Percentiles rank a stretch among this genome's conserved stretches.
Evolutionary conservation across 2,329 filamentous ascomycete species (phyloP).

Genomic region (Clarireedia monteithiana): DNA sequence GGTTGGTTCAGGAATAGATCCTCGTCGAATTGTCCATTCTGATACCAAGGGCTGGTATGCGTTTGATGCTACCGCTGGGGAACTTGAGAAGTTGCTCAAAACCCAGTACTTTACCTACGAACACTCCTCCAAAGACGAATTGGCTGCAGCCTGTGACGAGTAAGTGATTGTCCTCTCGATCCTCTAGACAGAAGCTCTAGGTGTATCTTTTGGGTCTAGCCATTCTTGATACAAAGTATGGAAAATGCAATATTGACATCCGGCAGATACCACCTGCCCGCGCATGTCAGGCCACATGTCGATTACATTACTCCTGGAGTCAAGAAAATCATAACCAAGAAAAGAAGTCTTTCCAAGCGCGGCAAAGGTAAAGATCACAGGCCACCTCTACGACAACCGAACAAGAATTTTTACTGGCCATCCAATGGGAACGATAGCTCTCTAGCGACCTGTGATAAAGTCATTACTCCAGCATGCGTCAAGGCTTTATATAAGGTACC

Average conservation of each 20-base stretch:
- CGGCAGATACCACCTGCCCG: slow-evolving; percentile 33
- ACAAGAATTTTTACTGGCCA: background rate
- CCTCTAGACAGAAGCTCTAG: background rate
- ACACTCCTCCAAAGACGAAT: slow-evolving; percentile 22
- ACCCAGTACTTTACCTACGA: slow-evolving; percentile 31
- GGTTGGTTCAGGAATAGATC: slow-evolving; percentile 26
- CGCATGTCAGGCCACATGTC: slow-evolving; percentile 33
- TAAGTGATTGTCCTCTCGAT: slow-evolving; percentile 13
- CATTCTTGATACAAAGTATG: too few species aligned
- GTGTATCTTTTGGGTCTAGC: too few species aligned
- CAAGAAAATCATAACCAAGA: slow-evolving; percentile 36
- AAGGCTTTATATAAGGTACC: slow-evolving; percentile 44
- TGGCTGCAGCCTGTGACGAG: slow-evolving; percentile 29
- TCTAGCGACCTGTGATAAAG: slow-evolving; percentile 37
- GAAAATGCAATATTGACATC: background rate
- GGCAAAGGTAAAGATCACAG: background rate
- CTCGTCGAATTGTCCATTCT: slow-evolving; percentile 28
- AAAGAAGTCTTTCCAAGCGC: slow-evolving; percentile 1
- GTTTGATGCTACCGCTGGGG: slow-evolving; percentile 28
- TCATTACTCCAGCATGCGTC: slow-evolving; percentile 50
- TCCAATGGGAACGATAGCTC: slow-evolving; percentile 4
- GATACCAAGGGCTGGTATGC: slow-evolving; percentile 30
- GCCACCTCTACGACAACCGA: background rate
- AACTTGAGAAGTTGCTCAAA: slow-evolving; percentile 30
- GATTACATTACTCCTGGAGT: slow-evolving; percentile 28